Base-by-base conservation (phyloP, 129 eudicot genomes). In the Helianthus tuberosus region DNA sequence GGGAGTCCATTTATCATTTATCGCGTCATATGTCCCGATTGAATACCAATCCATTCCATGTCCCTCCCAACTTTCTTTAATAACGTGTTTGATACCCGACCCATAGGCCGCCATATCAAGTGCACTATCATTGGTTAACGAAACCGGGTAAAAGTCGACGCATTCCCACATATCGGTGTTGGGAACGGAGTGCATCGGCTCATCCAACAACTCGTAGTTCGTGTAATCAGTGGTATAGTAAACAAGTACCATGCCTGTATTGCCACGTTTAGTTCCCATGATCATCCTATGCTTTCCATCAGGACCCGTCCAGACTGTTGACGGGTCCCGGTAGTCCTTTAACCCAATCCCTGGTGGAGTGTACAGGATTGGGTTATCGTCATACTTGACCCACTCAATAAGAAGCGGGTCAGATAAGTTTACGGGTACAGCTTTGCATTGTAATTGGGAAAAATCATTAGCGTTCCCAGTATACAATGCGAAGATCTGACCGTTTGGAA, bases 101-200 rank as follows among this genome's bases (percentile, higher is more conserved):
- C 96, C 97, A 44, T 83, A 79, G 4, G 79, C 79, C 52, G 97
- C 87, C 2, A 89, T 77, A 71, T 93, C 96, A 87, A 90, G 71
- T 68, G 96, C 97, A 8, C 78, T 84, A 66, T 61, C 64, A 5
- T 81, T 80, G 3, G 75, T 74, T 11, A 80, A 68, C 1, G 99
- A 90, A 29, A 94, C 87, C 11, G 99, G 99, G 86, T 79, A 94
- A 75, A 94, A 85, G 76, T 94, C 99, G 8, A 86, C 84, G 64
- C 99, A 94, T 75, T 94, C 99, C 99, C 99, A 94, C 99, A 94
- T 91, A 35, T 94, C 97, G 43, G 97, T 91, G 75, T 89, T 87
- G 57, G 93, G 96, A 15, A 94, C 99, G 44, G 75, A 84, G 41
- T 93, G 98, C 71, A 93, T 14, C 3, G 79, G 69, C 7, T 82